These are phyloP conservation scores for Gelatoporia subvermispora DNA, from an alignment of 768 basidiomycete genomes.

Conservation along the genomic window DNA sequence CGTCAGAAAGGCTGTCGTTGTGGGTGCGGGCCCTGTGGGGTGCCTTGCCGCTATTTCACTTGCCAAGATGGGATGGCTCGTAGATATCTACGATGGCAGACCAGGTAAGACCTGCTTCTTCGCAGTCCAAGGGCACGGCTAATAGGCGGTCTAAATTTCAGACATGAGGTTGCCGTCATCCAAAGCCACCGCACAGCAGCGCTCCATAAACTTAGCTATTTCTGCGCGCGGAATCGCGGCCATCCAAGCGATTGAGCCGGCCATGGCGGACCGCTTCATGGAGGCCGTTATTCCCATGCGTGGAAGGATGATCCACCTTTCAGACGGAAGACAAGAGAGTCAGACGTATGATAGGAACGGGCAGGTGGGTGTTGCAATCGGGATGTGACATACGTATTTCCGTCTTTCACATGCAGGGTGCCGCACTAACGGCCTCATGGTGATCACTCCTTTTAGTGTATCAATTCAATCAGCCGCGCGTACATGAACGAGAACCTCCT, in stretches of 20 bases:
- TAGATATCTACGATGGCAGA: slow-evolving; percentile 75
- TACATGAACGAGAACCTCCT: slow-evolving; percentile 85
- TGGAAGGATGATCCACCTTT: slow-evolving; percentile 91
- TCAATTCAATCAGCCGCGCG: slow-evolving; percentile 89
- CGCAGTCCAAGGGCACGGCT: background rate
- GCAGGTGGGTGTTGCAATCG: slow-evolving; percentile 51
- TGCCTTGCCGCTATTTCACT: slow-evolving; percentile 85
- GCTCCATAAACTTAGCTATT: slow-evolving; percentile 95
- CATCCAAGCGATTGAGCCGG: slow-evolving; percentile 72
- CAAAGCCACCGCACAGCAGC: slow-evolving; percentile 59
- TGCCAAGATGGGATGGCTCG: slow-evolving; percentile 81
- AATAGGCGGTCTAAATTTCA: slow-evolving; percentile 22
- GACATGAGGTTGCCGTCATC: slow-evolving; percentile 74
- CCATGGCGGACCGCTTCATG: slow-evolving; percentile 64
- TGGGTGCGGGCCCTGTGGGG: slow-evolving; percentile 93
- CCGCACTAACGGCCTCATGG: slow-evolving; percentile 4
- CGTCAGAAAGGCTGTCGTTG: slow-evolving; percentile 51
- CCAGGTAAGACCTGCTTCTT: slow-evolving; percentile 46
- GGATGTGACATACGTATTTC: slow-evolving; percentile 1
- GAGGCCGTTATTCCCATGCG: slow-evolving; percentile 87
- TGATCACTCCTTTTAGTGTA: slow-evolving; percentile 51
- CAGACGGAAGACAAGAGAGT: slow-evolving; percentile 66
- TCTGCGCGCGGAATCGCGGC: slow-evolving; percentile 92
- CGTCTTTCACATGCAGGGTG: background rate
- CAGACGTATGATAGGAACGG: slow-evolving; percentile 86